phyloP scores from a whole-genome alignment of 768 basidiomycete species.

The Mycena pura region DNA sequence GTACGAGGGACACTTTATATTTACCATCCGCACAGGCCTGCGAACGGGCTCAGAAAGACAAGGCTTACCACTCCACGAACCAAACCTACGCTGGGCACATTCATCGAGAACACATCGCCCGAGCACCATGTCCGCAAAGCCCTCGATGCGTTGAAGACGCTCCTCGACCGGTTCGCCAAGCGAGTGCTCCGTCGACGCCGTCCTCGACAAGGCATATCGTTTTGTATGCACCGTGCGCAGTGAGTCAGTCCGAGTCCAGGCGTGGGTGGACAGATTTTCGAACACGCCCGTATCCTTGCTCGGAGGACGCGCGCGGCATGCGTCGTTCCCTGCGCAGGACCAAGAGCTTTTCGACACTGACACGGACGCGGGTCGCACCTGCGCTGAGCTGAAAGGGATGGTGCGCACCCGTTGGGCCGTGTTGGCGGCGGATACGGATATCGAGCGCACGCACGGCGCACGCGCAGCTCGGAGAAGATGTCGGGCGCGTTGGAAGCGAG shows the following conservation, averaged over 20 bases:
- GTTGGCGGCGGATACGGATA: constrained; percentile 54
- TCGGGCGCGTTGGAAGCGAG: constrained; percentile 48
- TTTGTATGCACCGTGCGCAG: constrained; percentile 4
- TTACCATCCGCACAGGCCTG: constrained; percentile 51
- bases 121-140: constrained; percentile 20
- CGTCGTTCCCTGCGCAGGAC: constrained; percentile 62
- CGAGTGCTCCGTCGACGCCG: constrained; percentile 51
- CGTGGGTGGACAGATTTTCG: constrained; percentile 63
- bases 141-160: constrained; percentile 38
- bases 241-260: constrained; percentile 50
- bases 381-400: constrained; percentile 53
- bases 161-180: constrained; percentile 60
- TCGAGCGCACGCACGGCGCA: constrained; percentile 57
- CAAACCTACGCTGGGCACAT: constrained; percentile 45
- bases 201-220: constrained; percentile 47
- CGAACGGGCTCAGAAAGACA: constrained; percentile 68
- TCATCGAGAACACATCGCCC: constrained; percentile 20
- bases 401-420: constrained; percentile 50
- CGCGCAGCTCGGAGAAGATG: constrained; percentile 49
- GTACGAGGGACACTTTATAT: constrained; percentile 65
- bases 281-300: constrained; percentile 54
- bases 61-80: constrained; percentile 59
- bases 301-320: constrained; percentile 50
- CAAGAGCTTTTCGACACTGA: constrained; percentile 51
- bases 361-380: constrained; percentile 59